A percentile compares a stretch with the other conserved stretches of the same genome.
Conservation (phyloP, 345 rosid species). For the Stellera chamaejasme region DNA sequence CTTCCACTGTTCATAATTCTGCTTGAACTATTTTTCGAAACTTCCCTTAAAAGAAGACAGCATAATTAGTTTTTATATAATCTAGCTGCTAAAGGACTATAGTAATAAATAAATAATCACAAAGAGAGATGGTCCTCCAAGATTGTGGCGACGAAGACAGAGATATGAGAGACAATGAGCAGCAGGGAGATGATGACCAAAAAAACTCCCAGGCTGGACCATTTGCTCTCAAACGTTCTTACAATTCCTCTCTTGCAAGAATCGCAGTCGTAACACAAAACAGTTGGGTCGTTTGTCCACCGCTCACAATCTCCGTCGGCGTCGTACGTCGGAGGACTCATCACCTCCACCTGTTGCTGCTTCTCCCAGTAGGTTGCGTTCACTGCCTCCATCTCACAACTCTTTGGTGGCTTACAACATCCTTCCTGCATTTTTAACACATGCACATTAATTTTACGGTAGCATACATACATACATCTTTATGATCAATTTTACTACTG, state of each 20-base stretch:
- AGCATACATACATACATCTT: too few relatives aligned
- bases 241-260: slow-evolving; percentile 51
- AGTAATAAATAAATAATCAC: not conserved
- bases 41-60: too few relatives aligned
- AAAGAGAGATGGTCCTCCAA: slow-evolving; percentile 19
- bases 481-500: too few relatives aligned
- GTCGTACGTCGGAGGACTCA: not conserved
- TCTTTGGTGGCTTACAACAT: slow-evolving; percentile 66
- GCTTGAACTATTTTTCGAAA: too few relatives aligned
- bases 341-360: slow-evolving; percentile 7
- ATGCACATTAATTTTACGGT: too few relatives aligned
- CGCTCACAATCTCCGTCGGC: slow-evolving; percentile 30
- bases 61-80: too few relatives aligned
- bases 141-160: slow-evolving; percentile 49
- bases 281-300: slow-evolving; percentile 40
- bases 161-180: slow-evolving; percentile 47
- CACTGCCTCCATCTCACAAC: slow-evolving; percentile 46
- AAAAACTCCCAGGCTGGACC: slow-evolving; percentile 68
- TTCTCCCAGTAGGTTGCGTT: slow-evolving; percentile 60
- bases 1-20: too few relatives aligned
- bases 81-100: too few relatives aligned
- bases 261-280: slow-evolving; percentile 52
- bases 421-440: slow-evolving; percentile 31
- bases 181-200: slow-evolving; percentile 43
- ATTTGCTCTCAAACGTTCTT: slow-evolving; percentile 38